Conservation (phyloP, 768 basidiomycete species). For the Lactarius tabidus region DNA sequence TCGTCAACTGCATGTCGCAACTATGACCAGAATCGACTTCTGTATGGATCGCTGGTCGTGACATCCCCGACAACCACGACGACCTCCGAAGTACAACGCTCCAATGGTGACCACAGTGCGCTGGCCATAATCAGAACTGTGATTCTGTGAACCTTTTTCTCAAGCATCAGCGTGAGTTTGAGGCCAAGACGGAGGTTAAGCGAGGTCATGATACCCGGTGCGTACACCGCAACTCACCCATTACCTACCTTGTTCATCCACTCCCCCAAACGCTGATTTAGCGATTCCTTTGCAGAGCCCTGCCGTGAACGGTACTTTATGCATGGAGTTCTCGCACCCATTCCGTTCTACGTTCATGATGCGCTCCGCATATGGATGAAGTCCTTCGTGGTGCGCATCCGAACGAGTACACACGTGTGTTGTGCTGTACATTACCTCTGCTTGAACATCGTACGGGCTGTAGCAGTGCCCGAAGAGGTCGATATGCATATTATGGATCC, state of each 20-base stretch:
- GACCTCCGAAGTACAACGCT: too few relatives aligned
- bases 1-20: too few relatives aligned
- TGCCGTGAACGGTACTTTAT: constrained; percentile 71
- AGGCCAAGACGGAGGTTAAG: too few relatives aligned
- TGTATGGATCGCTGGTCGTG: too few relatives aligned
- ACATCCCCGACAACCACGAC: too few relatives aligned
- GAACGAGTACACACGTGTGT: constrained; percentile 65
- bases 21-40: too few relatives aligned
- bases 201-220: constrained; percentile 92
- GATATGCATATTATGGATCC: constrained; percentile 55
- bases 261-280: too few relatives aligned
- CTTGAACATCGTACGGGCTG: constrained; percentile 61
- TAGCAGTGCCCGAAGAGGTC: constrained; percentile 75
- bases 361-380: constrained; percentile 39
- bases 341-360: constrained; percentile 63
- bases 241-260: too few relatives aligned
- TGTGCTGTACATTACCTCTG: constrained; percentile 70
- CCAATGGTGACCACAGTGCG: too few relatives aligned
- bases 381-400: constrained; percentile 65
- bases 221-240: constrained; percentile 16
- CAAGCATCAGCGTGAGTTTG: too few relatives aligned
- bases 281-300: constrained; percentile 44
- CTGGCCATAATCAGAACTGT: too few relatives aligned
- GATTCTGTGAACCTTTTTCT: too few relatives aligned
- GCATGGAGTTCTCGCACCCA: constrained; percentile 53